phyloP scores from a whole-genome alignment of 768 basidiomycete species.

The Russula sp. region DNA sequence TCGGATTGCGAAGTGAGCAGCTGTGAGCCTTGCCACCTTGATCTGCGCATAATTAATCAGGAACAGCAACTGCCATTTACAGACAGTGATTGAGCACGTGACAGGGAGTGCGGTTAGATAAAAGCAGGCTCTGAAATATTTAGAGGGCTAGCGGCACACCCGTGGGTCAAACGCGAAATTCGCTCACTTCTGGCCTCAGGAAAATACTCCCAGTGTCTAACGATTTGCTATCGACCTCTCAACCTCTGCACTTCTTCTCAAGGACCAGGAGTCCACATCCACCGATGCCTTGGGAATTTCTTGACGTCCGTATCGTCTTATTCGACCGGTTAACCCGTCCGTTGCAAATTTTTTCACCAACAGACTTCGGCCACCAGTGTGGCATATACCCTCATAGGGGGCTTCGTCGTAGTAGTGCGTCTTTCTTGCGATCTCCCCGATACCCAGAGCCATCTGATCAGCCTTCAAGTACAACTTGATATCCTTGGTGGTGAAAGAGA shows the following conservation, averaged over 20 bases:
- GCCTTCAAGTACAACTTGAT: slow-evolving; percentile 76
- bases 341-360: slow-evolving; percentile 32
- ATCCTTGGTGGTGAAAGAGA: slow-evolving; percentile 80
- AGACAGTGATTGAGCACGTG: no score
- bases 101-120: background rate
- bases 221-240: background rate
- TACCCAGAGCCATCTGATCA: slow-evolving; percentile 5
- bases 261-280: background rate
- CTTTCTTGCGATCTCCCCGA: background rate
- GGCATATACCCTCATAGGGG: slow-evolving; percentile 63
- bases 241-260: background rate
- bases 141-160: background rate
- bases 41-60: no score
- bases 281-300: slow-evolving; percentile 23
- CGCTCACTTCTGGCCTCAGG: background rate
- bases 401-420: slow-evolving; percentile 49
- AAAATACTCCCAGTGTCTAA: background rate
- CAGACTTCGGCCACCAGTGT: slow-evolving; percentile 54
- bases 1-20: no score
- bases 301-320: slow-evolving; percentile 28
- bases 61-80: no score
- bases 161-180: background rate
- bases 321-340: slow-evolving; percentile 13
- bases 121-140: no score
- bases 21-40: no score